Evolutionary conservation across 345 rosid species (phyloP), one percentile per base, ranked within the genome.

Genomic region (Salix exigua): DNA sequence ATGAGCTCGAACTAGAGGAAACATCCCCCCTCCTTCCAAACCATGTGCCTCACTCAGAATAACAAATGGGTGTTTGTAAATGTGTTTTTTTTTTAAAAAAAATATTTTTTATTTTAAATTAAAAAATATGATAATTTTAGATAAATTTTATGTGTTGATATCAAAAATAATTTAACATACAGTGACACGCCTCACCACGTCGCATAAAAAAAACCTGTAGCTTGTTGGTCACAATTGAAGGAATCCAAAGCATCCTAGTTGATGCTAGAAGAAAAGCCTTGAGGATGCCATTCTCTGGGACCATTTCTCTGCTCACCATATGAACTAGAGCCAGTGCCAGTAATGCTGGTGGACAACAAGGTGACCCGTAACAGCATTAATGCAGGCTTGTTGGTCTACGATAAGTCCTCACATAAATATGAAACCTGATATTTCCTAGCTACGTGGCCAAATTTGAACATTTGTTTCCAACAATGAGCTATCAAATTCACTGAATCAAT

Each of bases 211-310:
- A 75, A 66, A 46, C 6, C 10, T 2, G 38, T 8, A 17, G 63
- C 66, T 35, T 26, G 12, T 30, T 21, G 35, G 73, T 84, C 78
- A 64, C 64, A 40, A 62, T 72, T 66, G 78, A 17, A 79, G 84
- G 88, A 84, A 88, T 85, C 87, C 85, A 66, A 84, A 19, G 88
- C 86, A 62, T 62, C 62, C 50, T 75, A 38, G 44, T 73, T 78
- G 84, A 72, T 82, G 71, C 77, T 63, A 63, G 82, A 82, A 88
- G 87, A 70, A 58, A 46, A 31, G 62, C 79, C 60, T 0, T 4
- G 68, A 33, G 78, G 78, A 70, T 79, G 88, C 78, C 80, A 73
- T 55, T 62, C 74, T 1, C 16, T 21, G 73, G 82, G 76, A 42
- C 81, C 81, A 35, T 75, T 28, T 23, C 12, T 3, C 31, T 9